These are phyloP conservation scores for Cyberlindnera samutprakarnensis DNA, from an alignment of 805 yeast species.

Conservation along the genomic window DNA sequence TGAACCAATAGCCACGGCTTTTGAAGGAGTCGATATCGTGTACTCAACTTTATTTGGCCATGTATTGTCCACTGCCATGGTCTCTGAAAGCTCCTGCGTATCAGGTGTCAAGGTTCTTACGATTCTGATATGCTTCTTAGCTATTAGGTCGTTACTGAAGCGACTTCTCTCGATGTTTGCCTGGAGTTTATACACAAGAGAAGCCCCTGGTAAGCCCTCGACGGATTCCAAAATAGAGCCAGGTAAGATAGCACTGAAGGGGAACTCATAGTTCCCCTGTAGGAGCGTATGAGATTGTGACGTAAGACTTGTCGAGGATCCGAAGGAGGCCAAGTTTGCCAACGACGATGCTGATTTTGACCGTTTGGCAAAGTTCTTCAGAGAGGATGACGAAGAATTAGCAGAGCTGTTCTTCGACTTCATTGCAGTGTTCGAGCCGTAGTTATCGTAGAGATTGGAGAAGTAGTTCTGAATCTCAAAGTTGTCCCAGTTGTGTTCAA, in stretches of 20 bases:
- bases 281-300: constrained; percentile 35
- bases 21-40: constrained; percentile 75
- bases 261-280: constrained; percentile 84
- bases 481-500: constrained; percentile 75
- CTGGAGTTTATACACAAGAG: constrained; percentile 62
- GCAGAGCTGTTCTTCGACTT: constrained; percentile 9
- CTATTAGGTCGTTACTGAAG: constrained; percentile 53
- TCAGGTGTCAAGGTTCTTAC: constrained; percentile 85
- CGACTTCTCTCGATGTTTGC: constrained; percentile 81
- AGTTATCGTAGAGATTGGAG: constrained; percentile 21
- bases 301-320: constrained; percentile 19
- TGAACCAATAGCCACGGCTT: constrained; percentile 88
- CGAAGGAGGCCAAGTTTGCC: constrained; percentile 26
- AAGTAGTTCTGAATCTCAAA: constrained; percentile 42
- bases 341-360: constrained; percentile 29
- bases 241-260: constrained; percentile 78
- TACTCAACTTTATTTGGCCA: constrained; percentile 96
- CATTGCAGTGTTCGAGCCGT: constrained; percentile 9
- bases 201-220: constrained; percentile 81
- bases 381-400: constrained; percentile 20
- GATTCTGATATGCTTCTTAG: constrained; percentile 70
- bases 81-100: constrained; percentile 79
- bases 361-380: constrained; percentile 19
- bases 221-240: constrained; percentile 83
- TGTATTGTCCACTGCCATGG: constrained; percentile 87